These are phyloP conservation scores for Aspergillus coremiiformis DNA, from an alignment of 495 filamentous ascomycete species.

Conservation along the genomic window DNA sequence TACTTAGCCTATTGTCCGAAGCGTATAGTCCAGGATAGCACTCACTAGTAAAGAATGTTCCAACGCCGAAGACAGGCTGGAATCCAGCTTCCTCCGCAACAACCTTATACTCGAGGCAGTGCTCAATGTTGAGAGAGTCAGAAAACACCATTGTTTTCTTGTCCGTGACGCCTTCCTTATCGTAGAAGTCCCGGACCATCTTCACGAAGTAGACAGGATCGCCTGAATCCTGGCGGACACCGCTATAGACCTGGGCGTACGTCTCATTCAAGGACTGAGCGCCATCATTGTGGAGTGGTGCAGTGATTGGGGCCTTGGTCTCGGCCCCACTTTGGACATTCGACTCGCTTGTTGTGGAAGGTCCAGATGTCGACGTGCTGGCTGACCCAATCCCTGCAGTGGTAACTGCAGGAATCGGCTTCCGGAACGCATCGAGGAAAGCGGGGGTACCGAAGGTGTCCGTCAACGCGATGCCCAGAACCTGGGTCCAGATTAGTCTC, in stretches of 20 bases:
- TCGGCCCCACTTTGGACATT: conserved; percentile 22
- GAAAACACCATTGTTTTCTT: conserved; percentile 97
- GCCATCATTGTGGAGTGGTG: conserved; percentile 12
- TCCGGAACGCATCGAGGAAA: conserved; percentile 77
- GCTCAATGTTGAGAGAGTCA: conserved; percentile 85
- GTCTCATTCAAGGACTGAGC: conserved; percentile 30
- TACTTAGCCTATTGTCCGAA: neutral
- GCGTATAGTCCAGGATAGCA: neutral
- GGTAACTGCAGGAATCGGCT: conserved; percentile 44
- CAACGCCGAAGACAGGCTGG: conserved; percentile 80
- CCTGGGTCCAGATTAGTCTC: conserved; percentile 27
- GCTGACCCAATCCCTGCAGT: conserved; percentile 27
- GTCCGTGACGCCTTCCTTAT: conserved; percentile 62
- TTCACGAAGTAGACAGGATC: conserved; percentile 78
- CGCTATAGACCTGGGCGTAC: conserved; percentile 81
- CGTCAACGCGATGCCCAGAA: conserved; percentile 88
- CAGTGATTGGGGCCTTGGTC: conserved; percentile 23
- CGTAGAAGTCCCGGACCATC: conserved; percentile 80
- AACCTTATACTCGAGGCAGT: conserved; percentile 81
- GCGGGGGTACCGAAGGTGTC: conserved; percentile 94
- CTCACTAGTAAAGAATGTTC: conserved; percentile 86
- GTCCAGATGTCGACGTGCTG: conserved; percentile 23
- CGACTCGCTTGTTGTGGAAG: conserved; percentile 21
- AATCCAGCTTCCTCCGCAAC: conserved; percentile 75
- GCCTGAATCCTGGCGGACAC: conserved; percentile 91